Percentiles rank a stretch among this genome's conserved stretches.
Evolutionary conservation across 176 grass and related monocot species (phyloP).

Genomic region (Melocanna baccifera): DNA sequence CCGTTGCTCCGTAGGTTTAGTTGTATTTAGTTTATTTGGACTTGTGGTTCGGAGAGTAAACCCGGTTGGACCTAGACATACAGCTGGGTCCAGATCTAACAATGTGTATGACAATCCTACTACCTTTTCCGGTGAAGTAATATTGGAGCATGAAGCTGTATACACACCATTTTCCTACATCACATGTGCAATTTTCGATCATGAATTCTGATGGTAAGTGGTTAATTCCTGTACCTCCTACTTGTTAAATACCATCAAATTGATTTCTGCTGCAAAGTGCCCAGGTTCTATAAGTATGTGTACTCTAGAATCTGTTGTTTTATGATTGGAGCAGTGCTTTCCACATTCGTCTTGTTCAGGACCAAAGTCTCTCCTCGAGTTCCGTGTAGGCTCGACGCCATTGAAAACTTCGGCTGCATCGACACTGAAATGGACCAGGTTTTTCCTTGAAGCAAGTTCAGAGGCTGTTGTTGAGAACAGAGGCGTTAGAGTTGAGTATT

Average conservation of each 20-base stretch:
- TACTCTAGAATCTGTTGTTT: not conserved
- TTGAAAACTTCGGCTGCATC: not conserved
- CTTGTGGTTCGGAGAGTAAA: no score
- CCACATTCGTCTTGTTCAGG: not conserved
- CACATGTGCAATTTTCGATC: no score
- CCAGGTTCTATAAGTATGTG: not conserved
- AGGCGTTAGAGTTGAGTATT: not conserved
- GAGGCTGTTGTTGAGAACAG: not conserved
- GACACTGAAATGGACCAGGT: not conserved
- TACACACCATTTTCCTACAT: no score
- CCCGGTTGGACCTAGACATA: no score
- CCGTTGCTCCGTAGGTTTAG: no score
- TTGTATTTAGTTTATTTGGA: no score
- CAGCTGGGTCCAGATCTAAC: no score
- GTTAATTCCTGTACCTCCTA: not conserved
- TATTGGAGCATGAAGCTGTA: no score
- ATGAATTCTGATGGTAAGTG: no score
- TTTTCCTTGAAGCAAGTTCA: not conserved
- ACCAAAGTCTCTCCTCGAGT: not conserved
- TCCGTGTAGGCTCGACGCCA: not conserved
- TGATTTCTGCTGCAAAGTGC: not conserved
- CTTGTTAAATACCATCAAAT: not conserved
- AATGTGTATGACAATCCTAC: no score
- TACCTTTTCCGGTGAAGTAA: no score
- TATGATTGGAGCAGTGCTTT: not conserved